Evolutionary conservation across 2,329 filamentous ascomycete species (phyloP).

Genomic region (Clonostachys byssicola): DNA sequence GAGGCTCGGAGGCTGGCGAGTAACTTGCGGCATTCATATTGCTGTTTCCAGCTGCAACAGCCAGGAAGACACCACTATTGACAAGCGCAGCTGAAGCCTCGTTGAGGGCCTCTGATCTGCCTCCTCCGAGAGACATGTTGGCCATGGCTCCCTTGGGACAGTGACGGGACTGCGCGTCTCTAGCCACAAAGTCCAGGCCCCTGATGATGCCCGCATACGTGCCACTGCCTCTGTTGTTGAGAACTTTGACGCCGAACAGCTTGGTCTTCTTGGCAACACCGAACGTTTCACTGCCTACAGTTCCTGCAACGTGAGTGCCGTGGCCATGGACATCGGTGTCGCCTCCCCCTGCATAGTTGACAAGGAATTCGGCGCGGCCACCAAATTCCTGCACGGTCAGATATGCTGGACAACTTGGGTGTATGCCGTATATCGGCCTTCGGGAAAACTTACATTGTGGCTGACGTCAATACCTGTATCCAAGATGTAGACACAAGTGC

Average conservation of each 20-base stretch:
- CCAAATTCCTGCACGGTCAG: conserved; percentile 8
- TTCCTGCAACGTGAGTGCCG: conserved; percentile 20
- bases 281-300: conserved; percentile 32
- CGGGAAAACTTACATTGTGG: conserved; percentile 14
- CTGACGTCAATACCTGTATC: conserved; percentile 13
- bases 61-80: conserved; percentile 41
- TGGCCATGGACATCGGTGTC: conserved; percentile 28
- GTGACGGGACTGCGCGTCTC: conserved; percentile 22
- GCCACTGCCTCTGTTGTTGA: conserved; percentile 28
- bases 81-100: conserved; percentile 37
- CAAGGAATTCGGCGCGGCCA: conserved; percentile 8
- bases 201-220: conserved; percentile 33
- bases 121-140: conserved; percentile 53
- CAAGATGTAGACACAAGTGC: conserved; percentile 15
- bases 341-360: conserved; percentile 4
- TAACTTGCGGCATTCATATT: conserved; percentile 32
- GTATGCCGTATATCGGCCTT: background rate
- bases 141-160: conserved; percentile 40
- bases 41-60: conserved; percentile 51
- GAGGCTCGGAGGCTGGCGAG: conserved; percentile 38
- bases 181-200: conserved; percentile 35
- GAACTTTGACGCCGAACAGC: conserved; percentile 39
- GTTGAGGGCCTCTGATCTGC: conserved; percentile 38
- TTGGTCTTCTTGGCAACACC: conserved; percentile 40
- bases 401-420: conserved; percentile 1